Base-by-base conservation (phyloP, 2,329 filamentous ascomycete genomes). In the Ambrosiella beaveri region DNA sequence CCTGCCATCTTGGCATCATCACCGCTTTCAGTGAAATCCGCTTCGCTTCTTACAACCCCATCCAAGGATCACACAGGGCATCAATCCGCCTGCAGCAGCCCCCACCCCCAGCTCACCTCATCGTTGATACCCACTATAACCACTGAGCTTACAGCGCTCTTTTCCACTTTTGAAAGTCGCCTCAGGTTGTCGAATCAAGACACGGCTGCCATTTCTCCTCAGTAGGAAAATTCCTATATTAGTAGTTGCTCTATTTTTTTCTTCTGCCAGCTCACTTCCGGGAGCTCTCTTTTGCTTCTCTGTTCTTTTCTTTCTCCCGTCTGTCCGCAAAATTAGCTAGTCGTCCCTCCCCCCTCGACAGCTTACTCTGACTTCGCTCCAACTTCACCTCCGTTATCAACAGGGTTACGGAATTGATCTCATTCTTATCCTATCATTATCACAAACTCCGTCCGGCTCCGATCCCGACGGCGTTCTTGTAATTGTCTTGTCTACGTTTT, bases 161-260 rank as follows among this genome's bases (percentile, higher is more conserved):
- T 51, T 57, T 50, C 17, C 17, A 36, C n/a, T n/a, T 41, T 41
- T 41, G 11, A 41, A 41, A n/a, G 35, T 51, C 19, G 7, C 19
- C 47, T 51, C 8, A 36, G 47, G 15, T 51, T 51, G 27, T 51
- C 47, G 2, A 47, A 17, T 13, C 8, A 47, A 17, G 44, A 47
- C 2, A n/a, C n/a, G 44, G 40, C 8, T 49, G 13, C 15, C 45
- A 9, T 19, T 19, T 11, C 19, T 51, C 27, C 47, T 51, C 19
- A 15, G 35, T 19, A 51, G n/a, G 44, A 51, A 27, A 27, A 51
- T 51, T 51, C 47, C 47, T 51, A 51, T 51, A 51, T 36, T 36
- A 51, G 47, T 51, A 41, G 39, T 45, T 58, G 8, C 50, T 27
- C 13, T 19, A 40, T 44, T 60, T 52, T 60, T 55, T 51, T 58